Conservation (phyloP, 306 rosid species). For the Vigna radiata region DNA sequence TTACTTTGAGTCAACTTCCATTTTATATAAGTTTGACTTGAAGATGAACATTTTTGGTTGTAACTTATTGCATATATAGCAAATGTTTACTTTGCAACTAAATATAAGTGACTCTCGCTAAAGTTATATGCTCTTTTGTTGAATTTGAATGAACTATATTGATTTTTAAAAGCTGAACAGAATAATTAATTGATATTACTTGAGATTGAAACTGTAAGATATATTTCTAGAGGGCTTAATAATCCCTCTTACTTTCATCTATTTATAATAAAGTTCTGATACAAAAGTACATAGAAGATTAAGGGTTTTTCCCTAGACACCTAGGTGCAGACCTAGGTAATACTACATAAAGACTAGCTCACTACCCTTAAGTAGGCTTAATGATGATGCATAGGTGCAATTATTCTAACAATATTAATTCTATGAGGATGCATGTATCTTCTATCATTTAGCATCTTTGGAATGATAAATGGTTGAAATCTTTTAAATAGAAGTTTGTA, state of each 20-base stretch:
- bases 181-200: slow-evolving; percentile 3
- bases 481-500: slow-evolving; percentile 13
- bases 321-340: too few relatives aligned
- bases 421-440: slow-evolving; percentile 24
- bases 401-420: not conserved
- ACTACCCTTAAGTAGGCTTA: too few relatives aligned
- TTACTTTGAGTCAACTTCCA: slow-evolving; percentile 20
- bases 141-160: slow-evolving; percentile 12
- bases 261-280: too few relatives aligned
- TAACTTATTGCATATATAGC: not conserved
- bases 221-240: too few relatives aligned
- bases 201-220: too few relatives aligned
- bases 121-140: slow-evolving; percentile 8
- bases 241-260: too few relatives aligned
- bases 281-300: too few relatives aligned
- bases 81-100: slow-evolving; percentile 20
- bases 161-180: slow-evolving; percentile 3
- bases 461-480: not conserved
- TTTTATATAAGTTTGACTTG: slow-evolving; percentile 21
- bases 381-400: too few relatives aligned
- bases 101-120: slow-evolving; percentile 8
- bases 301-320: too few relatives aligned
- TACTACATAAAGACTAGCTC: too few relatives aligned
- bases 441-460: slow-evolving; percentile 15
- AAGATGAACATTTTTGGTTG: not conserved